Percentiles rank a stretch among this genome's conserved stretches.
Evolutionary conservation across 306 rosid genomes (phyloP).

Genomic region (Ziziphus jujuba): DNA sequence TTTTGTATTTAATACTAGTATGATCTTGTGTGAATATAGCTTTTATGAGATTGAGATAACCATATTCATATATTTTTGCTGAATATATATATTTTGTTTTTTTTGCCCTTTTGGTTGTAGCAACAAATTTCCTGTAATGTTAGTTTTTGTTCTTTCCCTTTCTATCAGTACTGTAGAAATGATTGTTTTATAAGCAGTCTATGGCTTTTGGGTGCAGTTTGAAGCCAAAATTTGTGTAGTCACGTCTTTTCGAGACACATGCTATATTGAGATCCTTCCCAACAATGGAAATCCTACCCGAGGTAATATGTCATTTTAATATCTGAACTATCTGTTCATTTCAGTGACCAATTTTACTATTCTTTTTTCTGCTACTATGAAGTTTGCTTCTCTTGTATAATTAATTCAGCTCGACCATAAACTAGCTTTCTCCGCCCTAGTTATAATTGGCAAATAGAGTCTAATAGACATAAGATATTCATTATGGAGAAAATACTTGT

Average conservation of each 20-base stretch:
- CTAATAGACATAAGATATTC: neutral
- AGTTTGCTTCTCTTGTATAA: neutral
- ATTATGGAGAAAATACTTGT: neutral
- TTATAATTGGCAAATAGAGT: neutral
- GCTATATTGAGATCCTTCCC: conserved; percentile 90
- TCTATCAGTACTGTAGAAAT: conserved; percentile 1
- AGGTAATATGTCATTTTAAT: conserved; percentile 50
- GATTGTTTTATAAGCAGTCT: conserved; percentile 33
- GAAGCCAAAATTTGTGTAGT: conserved; percentile 82
- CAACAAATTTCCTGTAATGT: neutral
- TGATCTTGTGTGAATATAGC: neutral
- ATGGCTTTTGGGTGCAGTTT: conserved; percentile 54
- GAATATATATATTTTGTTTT: neutral
- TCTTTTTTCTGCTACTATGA: neutral
- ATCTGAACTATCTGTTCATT: neutral
- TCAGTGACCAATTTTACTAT: neutral
- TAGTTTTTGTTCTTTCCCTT: neutral
- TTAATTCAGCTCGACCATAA: neutral
- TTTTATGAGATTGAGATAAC: neutral
- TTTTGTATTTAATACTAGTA: neutral
- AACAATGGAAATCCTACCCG: conserved; percentile 56
- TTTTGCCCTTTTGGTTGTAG: neutral
- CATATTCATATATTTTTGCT: neutral
- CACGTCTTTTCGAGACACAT: conserved; percentile 90
- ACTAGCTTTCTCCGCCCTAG: no score